A percentile compares a stretch with the other conserved stretches of the same genome.
These are phyloP conservation scores for Medicago lupulina DNA, from an alignment of 306 rosid genomes.

Conservation along the genomic window DNA sequence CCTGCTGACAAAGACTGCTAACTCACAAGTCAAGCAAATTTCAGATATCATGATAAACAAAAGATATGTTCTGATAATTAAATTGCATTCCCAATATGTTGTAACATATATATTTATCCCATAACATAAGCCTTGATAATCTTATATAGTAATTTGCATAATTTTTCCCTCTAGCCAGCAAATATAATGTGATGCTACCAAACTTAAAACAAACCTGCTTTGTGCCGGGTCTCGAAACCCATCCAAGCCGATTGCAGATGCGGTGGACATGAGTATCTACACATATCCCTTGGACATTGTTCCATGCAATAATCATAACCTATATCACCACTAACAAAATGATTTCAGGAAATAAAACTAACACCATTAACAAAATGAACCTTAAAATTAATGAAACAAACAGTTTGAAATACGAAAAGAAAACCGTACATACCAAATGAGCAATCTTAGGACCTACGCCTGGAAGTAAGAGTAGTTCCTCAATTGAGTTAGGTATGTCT, in stretches of 20 bases:
- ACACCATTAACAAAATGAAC: conserved; percentile 35
- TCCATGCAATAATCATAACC: conserved; percentile 97
- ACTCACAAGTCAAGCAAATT: neutral
- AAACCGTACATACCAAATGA: conserved; percentile 67
- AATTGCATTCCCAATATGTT: conserved; percentile 14
- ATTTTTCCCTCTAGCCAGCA: neutral
- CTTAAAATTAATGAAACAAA: conserved; percentile 32
- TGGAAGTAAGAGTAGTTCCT: conserved; percentile 86
- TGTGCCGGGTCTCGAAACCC: conserved; percentile 78
- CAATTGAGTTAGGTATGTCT: conserved; percentile 84
- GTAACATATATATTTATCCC: conserved; percentile 6
- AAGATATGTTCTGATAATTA: conserved; percentile 19
- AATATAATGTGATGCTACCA: neutral
- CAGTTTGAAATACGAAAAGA: conserved; percentile 33
- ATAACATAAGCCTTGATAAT: conserved; percentile 9
- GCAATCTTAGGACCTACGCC: conserved; percentile 99
- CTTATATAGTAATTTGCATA: neutral
- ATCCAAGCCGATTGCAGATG: conserved; percentile 90
- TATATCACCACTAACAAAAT: conserved; percentile 42
- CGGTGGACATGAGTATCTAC: conserved; percentile 97
- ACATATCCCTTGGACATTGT: conserved; percentile 92
- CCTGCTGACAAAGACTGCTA: neutral
- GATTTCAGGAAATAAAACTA: conserved; percentile 8
- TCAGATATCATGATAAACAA: conserved; percentile 11
- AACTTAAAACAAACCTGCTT: conserved; percentile 63